phyloP scores from a whole-genome alignment of 306 rosid genomes.

The Pyrus communis region DNA sequence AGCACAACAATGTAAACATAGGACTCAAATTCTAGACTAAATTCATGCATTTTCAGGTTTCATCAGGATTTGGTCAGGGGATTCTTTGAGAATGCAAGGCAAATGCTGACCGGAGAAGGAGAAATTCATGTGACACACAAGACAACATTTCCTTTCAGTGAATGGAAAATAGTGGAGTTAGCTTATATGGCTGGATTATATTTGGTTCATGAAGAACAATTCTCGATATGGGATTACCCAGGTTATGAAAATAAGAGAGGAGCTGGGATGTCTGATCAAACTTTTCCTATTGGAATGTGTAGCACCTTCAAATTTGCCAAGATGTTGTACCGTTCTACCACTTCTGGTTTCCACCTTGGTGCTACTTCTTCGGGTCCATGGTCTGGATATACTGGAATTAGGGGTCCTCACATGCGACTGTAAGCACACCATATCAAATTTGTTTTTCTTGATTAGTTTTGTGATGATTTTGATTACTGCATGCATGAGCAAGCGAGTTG shows the following conservation, averaged over 20 bases:
- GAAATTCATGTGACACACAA: slow-evolving; percentile 52
- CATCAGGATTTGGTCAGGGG: slow-evolving; percentile 24
- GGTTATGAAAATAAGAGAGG: slow-evolving; percentile 34
- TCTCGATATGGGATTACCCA: neutral
- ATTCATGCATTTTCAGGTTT: slow-evolving; percentile 12
- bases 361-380: neutral
- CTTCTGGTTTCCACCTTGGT: neutral
- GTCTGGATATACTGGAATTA: neutral
- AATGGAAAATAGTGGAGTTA: slow-evolving; percentile 25
- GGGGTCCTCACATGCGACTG: neutral
- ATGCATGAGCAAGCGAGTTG: neutral
- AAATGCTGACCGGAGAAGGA: slow-evolving; percentile 3
- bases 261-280: neutral
- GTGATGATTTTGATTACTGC: neutral
- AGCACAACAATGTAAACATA: neutral
- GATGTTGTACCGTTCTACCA: neutral
- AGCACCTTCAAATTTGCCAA: slow-evolving; percentile 21
- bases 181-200: neutral
- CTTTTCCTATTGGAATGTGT: slow-evolving; percentile 23
- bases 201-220: neutral
- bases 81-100: slow-evolving; percentile 15
- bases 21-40: neutral
- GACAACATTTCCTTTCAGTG: slow-evolving; percentile 12
- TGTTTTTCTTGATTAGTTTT: neutral
- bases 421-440: neutral